A percentile compares a stretch with the other conserved stretches of the same genome.
phyloP scores from a whole-genome alignment of 2,329 filamentous ascomycete species.

The Chaetomium sp. region DNA sequence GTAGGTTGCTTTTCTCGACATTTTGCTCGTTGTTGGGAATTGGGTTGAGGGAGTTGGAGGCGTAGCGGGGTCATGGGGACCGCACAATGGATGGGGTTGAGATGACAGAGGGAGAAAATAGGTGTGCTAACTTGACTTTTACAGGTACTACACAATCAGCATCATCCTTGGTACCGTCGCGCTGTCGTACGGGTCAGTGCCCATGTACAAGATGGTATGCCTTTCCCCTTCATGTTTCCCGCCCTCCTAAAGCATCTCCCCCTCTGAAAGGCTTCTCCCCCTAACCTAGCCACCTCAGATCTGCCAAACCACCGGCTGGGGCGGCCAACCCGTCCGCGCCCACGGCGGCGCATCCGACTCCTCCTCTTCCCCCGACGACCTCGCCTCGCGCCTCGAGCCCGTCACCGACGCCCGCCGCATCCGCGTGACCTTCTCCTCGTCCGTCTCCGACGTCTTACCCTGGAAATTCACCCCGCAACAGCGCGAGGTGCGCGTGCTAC shows the following conservation, averaged over 20 bases:
- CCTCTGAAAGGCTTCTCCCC: neutral
- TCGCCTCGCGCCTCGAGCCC: constrained; percentile 70
- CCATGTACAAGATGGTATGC: constrained; percentile 76
- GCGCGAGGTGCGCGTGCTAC: constrained; percentile 88
- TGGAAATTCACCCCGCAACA: constrained; percentile 98
- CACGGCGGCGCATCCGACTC: constrained; percentile 46
- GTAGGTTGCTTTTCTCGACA: constrained; percentile 37
- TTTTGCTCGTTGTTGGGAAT: neutral
- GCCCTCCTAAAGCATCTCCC: neutral
- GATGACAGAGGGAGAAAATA: too few species aligned
- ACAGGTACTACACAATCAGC: constrained; percentile 67
- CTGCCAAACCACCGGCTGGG: constrained; percentile 83
- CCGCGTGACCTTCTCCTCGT: constrained; percentile 92
- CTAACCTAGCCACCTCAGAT: constrained; percentile 46
- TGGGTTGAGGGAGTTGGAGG: neutral
- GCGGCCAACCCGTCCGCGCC: constrained; percentile 83
- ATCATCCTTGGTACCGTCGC: constrained; percentile 74
- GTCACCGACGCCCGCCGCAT: constrained; percentile 77
- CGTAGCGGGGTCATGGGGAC: constrained; percentile 16
- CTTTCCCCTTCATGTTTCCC: neutral
- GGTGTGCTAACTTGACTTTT: neutral
- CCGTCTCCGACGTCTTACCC: constrained; percentile 87
- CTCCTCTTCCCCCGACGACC: constrained; percentile 45
- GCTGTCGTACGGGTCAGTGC: constrained; percentile 75
- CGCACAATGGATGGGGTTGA: neutral